These are phyloP conservation scores for Pterocarpus santalinus DNA, from an alignment of 306 rosid genomes.

Conservation along the genomic window DNA sequence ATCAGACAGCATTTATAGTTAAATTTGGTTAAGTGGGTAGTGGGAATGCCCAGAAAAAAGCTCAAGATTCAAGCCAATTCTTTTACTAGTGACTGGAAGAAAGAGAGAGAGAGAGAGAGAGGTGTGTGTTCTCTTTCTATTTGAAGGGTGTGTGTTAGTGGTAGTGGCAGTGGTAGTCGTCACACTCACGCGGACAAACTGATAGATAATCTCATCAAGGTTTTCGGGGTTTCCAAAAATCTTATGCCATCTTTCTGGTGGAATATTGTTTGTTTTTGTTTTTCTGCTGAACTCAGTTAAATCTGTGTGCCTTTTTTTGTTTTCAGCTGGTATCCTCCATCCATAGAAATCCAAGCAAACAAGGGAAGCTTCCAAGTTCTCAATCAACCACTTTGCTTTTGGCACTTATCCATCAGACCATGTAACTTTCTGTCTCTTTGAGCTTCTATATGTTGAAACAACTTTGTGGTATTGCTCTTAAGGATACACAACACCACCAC, in stretches of 20 bases:
- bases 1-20: neutral
- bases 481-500: neutral
- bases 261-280: neutral
- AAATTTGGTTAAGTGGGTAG: neutral
- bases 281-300: neutral
- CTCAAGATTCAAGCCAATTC: slow-evolving; percentile 35
- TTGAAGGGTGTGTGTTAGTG: slow-evolving; percentile 46
- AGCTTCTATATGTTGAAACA: slow-evolving; percentile 24
- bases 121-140: slow-evolving; percentile 49
- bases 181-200: slow-evolving; percentile 59
- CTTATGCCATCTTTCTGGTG: neutral
- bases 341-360: slow-evolving; percentile 29
- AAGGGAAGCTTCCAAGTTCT: slow-evolving; percentile 16
- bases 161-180: slow-evolving; percentile 43
- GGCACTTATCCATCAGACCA: slow-evolving; percentile 11
- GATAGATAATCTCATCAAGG: slow-evolving; percentile 48
- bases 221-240: slow-evolving; percentile 25
- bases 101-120: slow-evolving; percentile 2
- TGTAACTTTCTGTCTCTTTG: slow-evolving; percentile 46
- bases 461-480: slow-evolving; percentile 34
- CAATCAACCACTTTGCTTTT: slow-evolving; percentile 29
- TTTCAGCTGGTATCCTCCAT: slow-evolving; percentile 15
- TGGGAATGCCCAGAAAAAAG: slow-evolving; percentile 36
- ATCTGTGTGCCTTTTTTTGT: neutral
- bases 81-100: slow-evolving; percentile 5